Evolutionary conservation across 306 rosid species (phyloP).

Genomic region (Lablab purpureus): DNA sequence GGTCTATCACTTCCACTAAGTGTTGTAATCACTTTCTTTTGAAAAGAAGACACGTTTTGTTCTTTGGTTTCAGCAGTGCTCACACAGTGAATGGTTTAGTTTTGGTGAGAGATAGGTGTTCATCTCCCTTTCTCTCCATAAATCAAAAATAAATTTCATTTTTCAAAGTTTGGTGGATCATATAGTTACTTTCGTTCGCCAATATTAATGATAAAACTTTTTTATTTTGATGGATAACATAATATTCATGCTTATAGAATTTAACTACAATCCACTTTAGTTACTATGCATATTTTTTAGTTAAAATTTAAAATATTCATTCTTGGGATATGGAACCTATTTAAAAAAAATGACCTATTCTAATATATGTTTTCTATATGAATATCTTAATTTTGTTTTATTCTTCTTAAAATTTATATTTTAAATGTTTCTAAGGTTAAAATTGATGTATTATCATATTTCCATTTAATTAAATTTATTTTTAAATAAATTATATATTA

Average conservation of each 20-base stretch:
- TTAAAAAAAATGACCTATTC: too few relatives aligned
- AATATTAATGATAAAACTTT: background rate
- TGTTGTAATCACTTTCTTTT: conserved; percentile 16
- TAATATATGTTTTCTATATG: too few relatives aligned
- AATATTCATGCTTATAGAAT: background rate
- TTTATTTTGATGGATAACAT: background rate
- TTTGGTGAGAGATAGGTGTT: background rate
- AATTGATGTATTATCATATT: too few relatives aligned
- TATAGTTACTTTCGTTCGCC: background rate
- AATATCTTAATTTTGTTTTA: too few relatives aligned
- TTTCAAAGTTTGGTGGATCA: background rate
- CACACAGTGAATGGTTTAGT: background rate
- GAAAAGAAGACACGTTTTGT: background rate
- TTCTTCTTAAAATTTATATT: background rate
- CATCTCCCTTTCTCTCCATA: background rate
- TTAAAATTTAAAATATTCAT: too few relatives aligned
- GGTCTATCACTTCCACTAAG: background rate
- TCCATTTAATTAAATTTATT: too few relatives aligned
- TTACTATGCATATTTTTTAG: too few relatives aligned
- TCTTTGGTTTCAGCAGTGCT: background rate
- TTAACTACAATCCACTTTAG: background rate
- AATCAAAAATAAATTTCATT: background rate
- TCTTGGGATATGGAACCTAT: too few relatives aligned
- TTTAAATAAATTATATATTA: too few relatives aligned
- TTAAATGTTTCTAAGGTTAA: too few relatives aligned